A percentile compares a stretch with the other conserved stretches of the same genome.
These are phyloP conservation scores for Fusarium solani-melongenae DNA, from an alignment of 2,329 filamentous ascomycete genomes.

Conservation along the genomic window DNA sequence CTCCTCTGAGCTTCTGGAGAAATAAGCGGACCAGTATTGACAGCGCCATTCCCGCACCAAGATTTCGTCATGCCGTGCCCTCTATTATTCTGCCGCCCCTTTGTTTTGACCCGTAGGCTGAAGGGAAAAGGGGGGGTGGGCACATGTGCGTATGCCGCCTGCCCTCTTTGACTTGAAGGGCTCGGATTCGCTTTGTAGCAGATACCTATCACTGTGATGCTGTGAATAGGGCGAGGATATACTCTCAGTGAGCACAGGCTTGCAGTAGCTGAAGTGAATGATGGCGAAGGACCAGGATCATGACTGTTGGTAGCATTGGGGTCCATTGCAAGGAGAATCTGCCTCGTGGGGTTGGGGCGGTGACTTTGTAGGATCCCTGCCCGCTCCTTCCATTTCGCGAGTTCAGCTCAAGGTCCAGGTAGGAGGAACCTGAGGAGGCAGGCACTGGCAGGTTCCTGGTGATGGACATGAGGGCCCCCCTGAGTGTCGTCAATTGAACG, in stretches of 20 bases:
- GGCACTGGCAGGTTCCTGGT: background rate
- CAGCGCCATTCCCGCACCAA: slow-evolving; percentile 25
- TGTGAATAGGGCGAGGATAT: background rate
- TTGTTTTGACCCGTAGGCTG: slow-evolving; percentile 6
- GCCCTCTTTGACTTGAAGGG: background rate
- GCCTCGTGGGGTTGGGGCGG: slow-evolving; percentile 6
- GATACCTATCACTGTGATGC: background rate
- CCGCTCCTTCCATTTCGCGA: background rate
- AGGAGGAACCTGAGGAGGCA: background rate
- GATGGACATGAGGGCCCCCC: background rate
- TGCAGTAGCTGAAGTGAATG: background rate
- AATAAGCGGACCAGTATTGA: slow-evolving; percentile 11
- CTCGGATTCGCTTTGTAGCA: background rate
- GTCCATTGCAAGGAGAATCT: slow-evolving; percentile 2
- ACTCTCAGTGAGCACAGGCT: background rate
- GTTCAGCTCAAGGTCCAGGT: background rate
- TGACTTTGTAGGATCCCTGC: background rate
- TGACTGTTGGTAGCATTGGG: background rate
- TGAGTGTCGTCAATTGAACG: background rate
- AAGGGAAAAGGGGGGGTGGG: slow-evolving; percentile 22
- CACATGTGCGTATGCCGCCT: background rate
- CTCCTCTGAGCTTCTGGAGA: background rate
- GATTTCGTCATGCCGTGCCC: slow-evolving; percentile 38
- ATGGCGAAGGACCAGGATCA: background rate
- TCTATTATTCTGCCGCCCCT: slow-evolving; percentile 26